These are phyloP conservation scores for Casuarina glauca DNA, from an alignment of 306 rosid species.

Conservation along the genomic window DNA sequence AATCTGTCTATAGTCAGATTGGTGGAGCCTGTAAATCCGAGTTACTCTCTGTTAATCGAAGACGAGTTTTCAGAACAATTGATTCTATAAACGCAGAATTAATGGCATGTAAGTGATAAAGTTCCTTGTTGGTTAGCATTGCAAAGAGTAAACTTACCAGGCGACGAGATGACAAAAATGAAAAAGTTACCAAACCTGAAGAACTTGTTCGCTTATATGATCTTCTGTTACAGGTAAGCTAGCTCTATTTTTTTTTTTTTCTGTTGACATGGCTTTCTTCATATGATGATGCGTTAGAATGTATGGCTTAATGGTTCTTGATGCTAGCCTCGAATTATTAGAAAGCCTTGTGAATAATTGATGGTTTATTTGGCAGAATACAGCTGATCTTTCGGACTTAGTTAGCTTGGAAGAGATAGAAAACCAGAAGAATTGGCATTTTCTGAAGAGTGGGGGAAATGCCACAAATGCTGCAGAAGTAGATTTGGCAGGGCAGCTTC, in stretches of 20 bases:
- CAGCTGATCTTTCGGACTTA: constrained; percentile 84
- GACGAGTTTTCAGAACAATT: too few species aligned
- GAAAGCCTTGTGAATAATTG: constrained; percentile 22
- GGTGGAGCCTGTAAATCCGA: too few species aligned
- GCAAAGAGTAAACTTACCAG: constrained; percentile 83
- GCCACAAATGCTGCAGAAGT: too few species aligned
- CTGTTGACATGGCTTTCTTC: constrained; percentile 4
- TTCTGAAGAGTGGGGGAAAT: constrained; percentile 53
- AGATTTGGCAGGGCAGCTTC: too few species aligned
- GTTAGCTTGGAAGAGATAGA: constrained; percentile 87
- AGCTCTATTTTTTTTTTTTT: constrained; percentile 20
- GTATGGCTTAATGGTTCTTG: constrained; percentile 17
- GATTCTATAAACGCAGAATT: too few species aligned
- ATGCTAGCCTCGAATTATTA: constrained; percentile 22
- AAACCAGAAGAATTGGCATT: constrained; percentile 71
- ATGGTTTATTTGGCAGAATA: constrained; percentile 63
- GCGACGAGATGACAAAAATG: constrained; percentile 84
- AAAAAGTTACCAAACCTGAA: constrained; percentile 97
- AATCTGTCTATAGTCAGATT: too few species aligned
- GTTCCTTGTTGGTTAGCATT: constrained; percentile 62
- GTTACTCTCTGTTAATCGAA: too few species aligned
- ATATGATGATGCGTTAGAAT: constrained; percentile 10
- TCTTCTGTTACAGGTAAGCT: constrained; percentile 77
- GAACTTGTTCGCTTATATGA: constrained; percentile 96
- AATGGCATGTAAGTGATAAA: too few species aligned